Base-by-base conservation (phyloP, 768 basidiomycete genomes). In the Amanita muscaria region DNA sequence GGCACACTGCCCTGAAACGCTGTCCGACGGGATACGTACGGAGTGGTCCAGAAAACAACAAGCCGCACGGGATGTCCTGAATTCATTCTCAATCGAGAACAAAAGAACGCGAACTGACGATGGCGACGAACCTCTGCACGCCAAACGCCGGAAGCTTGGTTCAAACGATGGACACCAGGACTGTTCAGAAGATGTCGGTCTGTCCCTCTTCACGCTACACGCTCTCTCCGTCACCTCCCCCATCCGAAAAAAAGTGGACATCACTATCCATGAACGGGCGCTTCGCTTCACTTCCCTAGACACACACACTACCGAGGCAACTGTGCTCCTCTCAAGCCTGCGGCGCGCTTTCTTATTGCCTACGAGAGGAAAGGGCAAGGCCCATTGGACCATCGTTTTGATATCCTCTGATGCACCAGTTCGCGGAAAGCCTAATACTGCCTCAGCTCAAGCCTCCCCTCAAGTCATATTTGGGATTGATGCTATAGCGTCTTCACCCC, bases 401-500 rank as follows among this genome's bases (percentile, higher is more conserved):
- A 64, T 88, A 21, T 65, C 78, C 7, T 59, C 70, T 3, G 81
- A 84, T 56, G 62, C 65, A 4, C 69, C 74, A 3, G 70, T 72
- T 24, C 71, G 69, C 39, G 59, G 59, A 32, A 66, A 68, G 42
- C 49, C 62, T 12, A 56, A 63, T 9, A 53, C 49, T 39, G 48
- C 64, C 9, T 51, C 62, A n/a, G 42, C 65, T 4, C 52, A 62
- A 4, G 60, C 64, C 3, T 64, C 64, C 35, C 69, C 68, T 8
- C 81, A 84, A 56, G 57, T 88, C 43, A 79, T 83, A 14, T 85
- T 87, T 54, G 83, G 84, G 0, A 53, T 83, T 15, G 86, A 87
- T 54, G 82, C 83, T 1, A 60, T 64, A 21, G 65, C 69, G 18
- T 38, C 77, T 0, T 49, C 71, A 0, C 49, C 69, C 2, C 64